A percentile compares a stretch with the other conserved stretches of the same genome.
These are phyloP conservation scores for Harringtonia lauricola DNA, from an alignment of 2,329 filamentous ascomycete species.

Conservation along the genomic window DNA sequence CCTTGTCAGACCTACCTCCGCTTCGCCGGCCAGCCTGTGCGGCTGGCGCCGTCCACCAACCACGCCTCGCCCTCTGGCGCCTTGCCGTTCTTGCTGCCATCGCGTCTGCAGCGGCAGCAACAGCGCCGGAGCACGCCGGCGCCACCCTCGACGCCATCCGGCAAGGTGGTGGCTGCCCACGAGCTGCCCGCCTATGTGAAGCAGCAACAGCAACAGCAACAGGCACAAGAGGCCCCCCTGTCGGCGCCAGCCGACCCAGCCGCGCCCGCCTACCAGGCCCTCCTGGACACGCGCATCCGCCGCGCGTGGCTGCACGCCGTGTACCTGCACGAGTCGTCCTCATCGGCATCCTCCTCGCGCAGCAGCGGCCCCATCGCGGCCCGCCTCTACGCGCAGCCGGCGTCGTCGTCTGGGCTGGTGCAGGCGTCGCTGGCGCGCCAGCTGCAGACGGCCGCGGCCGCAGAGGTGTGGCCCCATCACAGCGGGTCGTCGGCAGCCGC, in stretches of 20 bases:
- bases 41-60: slow-evolving; percentile 66
- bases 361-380: slow-evolving; percentile 55
- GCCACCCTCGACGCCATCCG: too few relatives aligned
- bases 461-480: slow-evolving; percentile 35
- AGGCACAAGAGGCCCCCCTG: not conserved
- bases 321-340: slow-evolving; percentile 43
- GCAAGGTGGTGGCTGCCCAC: slow-evolving; percentile 14
- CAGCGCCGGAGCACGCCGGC: too few relatives aligned
- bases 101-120: slow-evolving; percentile 11
- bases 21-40: slow-evolving; percentile 60
- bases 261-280: slow-evolving; percentile 65
- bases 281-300: slow-evolving; percentile 68
- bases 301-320: slow-evolving; percentile 81
- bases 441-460: slow-evolving; percentile 60
- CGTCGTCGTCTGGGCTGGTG: slow-evolving; percentile 49
- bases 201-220: not conserved
- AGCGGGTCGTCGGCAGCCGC: slow-evolving; percentile 17
- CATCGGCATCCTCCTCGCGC: slow-evolving; percentile 41
- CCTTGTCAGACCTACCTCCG: slow-evolving; percentile 62
- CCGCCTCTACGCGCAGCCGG: slow-evolving; percentile 59
- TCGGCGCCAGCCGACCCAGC: slow-evolving; percentile 24
- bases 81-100: slow-evolving; percentile 76
- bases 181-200: slow-evolving; percentile 14
- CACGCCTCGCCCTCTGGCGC: slow-evolving; percentile 83
- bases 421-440: slow-evolving; percentile 51